phyloP scores from a whole-genome alignment of 75 land plant genomes.

The Cryptomeria japonica region DNA sequence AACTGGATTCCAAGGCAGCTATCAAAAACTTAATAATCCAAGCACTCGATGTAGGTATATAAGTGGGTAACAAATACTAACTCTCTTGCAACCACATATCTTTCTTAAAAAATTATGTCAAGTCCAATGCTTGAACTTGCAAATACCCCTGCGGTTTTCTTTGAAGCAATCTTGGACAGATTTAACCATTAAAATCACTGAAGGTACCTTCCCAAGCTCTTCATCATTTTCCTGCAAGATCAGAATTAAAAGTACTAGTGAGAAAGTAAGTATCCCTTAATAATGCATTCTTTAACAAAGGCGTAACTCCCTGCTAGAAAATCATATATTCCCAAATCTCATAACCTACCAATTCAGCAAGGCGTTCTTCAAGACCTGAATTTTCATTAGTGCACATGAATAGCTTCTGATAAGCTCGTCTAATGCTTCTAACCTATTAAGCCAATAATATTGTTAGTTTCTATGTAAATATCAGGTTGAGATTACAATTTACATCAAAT shows the following conservation, averaged over 20 bases:
- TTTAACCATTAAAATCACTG: constrained; percentile 54
- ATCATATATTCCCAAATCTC: not conserved
- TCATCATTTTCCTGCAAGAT: constrained; percentile 58
- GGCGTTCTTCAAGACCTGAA: constrained; percentile 59
- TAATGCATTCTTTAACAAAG: not conserved
- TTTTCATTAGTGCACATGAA: constrained; percentile 56
- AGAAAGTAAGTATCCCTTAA: not conserved
- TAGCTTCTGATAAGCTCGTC: constrained; percentile 69
- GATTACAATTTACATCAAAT: not conserved
- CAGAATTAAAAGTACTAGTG: not conserved
- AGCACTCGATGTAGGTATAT: not conserved
- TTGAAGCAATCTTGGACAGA: constrained; percentile 79
- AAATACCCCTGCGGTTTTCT: constrained; percentile 76
- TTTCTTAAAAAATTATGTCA: not conserved
- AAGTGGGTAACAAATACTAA: not conserved
- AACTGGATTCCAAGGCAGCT: not conserved
- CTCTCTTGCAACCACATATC: not conserved
- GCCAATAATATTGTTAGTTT: constrained; percentile 2
- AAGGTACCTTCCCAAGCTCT: constrained; percentile 41
- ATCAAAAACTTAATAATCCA: not conserved
- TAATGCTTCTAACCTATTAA: constrained; percentile 63
- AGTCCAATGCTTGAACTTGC: constrained; percentile 68
- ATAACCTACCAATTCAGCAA: constrained; percentile 57
- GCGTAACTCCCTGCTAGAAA: not conserved
- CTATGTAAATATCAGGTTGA: not conserved